Percentiles rank a stretch among this genome's conserved stretches.
phyloP scores from a whole-genome alignment of 768 basidiomycete species.

The Rickenella mellea region DNA sequence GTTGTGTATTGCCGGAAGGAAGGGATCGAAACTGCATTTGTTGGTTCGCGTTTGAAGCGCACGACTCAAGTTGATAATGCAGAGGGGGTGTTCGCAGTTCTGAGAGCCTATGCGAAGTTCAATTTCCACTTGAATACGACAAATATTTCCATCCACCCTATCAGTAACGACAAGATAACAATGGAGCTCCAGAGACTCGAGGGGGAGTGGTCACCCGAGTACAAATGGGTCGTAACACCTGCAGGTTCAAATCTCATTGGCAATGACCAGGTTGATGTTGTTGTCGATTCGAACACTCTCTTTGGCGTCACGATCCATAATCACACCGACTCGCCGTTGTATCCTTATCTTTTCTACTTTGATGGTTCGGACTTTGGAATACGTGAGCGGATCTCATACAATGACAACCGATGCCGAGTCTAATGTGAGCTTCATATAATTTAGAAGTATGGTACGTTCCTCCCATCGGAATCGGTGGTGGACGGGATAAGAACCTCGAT shows the following conservation, averaged over 20 bases:
- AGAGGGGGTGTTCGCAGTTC: slow-evolving; percentile 26
- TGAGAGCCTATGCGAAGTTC: slow-evolving; percentile 51
- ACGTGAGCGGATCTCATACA: no score
- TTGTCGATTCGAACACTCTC: slow-evolving; percentile 29
- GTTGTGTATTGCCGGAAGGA: no score
- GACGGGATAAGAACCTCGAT: no score
- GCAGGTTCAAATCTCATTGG: slow-evolving; percentile 38
- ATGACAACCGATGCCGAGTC: no score
- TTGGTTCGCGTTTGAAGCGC: slow-evolving; percentile 25
- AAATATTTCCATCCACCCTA: no score
- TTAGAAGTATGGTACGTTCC: no score
- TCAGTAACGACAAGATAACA: slow-evolving; percentile 33
- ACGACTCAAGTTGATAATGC: slow-evolving; percentile 28
- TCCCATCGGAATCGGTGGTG: no score
- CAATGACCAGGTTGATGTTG: slow-evolving; percentile 38
- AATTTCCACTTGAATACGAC: slow-evolving; percentile 46
- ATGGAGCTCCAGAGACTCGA: slow-evolving; percentile 47
- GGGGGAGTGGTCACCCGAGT: slow-evolving; percentile 31
- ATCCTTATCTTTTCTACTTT: slow-evolving; percentile 58
- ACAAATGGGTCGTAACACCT: no score
- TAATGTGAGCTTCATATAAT: no score
- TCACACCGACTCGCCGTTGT: slow-evolving; percentile 39
- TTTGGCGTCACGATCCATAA: slow-evolving; percentile 44
- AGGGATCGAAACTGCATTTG: no score
- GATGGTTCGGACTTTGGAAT: no score